Conservation (phyloP, 345 rosid species). For the Lumnitzera littorea region DNA sequence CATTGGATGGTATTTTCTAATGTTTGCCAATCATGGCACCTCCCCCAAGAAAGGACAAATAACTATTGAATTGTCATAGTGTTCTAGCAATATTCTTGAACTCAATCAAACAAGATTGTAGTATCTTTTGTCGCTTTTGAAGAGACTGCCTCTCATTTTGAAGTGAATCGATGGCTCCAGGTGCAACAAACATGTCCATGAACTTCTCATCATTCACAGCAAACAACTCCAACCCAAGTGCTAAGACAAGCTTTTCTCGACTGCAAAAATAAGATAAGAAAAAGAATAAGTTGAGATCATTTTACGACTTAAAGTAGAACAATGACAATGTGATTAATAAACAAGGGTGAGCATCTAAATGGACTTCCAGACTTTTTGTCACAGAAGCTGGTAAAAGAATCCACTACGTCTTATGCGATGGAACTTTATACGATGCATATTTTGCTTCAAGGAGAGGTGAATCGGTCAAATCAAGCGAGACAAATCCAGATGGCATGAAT, state of each 20-base stretch:
- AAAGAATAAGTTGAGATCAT: not conserved
- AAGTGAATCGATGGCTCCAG: constrained; percentile 76
- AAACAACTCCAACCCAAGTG: constrained; percentile 77
- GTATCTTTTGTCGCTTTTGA: constrained; percentile 81
- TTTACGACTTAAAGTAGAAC: not conserved
- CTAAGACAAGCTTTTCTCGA: constrained; percentile 74
- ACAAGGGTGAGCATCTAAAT: not conserved
- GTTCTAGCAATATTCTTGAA: constrained; percentile 70
- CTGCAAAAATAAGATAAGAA: constrained; percentile 21
- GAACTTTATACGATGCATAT: too few relatives aligned
- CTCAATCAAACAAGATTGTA: constrained; percentile 79
- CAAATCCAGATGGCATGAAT: too few relatives aligned
- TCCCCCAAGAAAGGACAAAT: too few relatives aligned
- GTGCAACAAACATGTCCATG: constrained; percentile 94
- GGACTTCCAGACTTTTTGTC: too few relatives aligned
- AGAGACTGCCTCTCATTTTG: constrained; percentile 65
- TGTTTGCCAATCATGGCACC: too few relatives aligned
- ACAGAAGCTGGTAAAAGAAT: too few relatives aligned
- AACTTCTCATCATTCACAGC: constrained; percentile 84
- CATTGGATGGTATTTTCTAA: too few relatives aligned
- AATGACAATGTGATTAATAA: not conserved
- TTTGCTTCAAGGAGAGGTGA: too few relatives aligned
- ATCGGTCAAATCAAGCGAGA: too few relatives aligned
- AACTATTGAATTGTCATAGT: constrained; percentile 25
- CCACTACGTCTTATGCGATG: too few relatives aligned